Conservation (phyloP, 2,329 filamentous ascomycete species). For the Trichophyton schoenleinii region DNA sequence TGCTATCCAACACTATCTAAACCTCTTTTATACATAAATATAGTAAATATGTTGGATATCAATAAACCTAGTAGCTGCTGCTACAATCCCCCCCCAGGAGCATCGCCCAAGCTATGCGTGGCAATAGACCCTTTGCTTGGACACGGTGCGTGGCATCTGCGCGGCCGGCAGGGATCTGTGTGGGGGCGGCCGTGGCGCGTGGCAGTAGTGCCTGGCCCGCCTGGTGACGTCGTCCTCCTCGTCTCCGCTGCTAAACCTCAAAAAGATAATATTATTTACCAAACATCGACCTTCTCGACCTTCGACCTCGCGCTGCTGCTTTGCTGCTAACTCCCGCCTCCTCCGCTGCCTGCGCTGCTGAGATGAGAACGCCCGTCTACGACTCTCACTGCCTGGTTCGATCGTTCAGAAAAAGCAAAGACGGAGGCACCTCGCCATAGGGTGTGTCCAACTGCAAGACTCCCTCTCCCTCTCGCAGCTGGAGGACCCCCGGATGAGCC, state of each 20-base stretch:
- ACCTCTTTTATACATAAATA: not conserved
- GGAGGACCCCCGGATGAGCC: not conserved
- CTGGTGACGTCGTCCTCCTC: not conserved
- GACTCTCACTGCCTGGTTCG: not conserved
- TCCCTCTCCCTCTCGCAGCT: not conserved
- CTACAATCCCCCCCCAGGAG: no score
- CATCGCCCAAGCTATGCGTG: not conserved
- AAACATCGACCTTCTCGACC: not conserved
- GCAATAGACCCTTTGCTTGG: not conserved
- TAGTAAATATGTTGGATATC: not conserved
- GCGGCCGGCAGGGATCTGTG: not conserved
- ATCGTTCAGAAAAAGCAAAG: conserved; percentile 1
- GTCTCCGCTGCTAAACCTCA: not conserved
- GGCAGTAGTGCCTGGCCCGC: not conserved
- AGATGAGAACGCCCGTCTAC: not conserved
- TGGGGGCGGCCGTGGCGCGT: not conserved
- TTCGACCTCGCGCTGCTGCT: not conserved
- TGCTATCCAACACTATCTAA: not conserved
- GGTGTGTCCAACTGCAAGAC: not conserved
- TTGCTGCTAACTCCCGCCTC: not conserved
- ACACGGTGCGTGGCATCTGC: not conserved
- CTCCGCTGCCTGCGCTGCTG: not conserved
- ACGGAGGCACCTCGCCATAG: not conserved
- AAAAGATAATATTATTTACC: not conserved
- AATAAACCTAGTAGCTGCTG: not conserved